These are phyloP conservation scores for Penicillium sp. DNA, from an alignment of 2,329 filamentous ascomycete species.

Conservation along the genomic window DNA sequence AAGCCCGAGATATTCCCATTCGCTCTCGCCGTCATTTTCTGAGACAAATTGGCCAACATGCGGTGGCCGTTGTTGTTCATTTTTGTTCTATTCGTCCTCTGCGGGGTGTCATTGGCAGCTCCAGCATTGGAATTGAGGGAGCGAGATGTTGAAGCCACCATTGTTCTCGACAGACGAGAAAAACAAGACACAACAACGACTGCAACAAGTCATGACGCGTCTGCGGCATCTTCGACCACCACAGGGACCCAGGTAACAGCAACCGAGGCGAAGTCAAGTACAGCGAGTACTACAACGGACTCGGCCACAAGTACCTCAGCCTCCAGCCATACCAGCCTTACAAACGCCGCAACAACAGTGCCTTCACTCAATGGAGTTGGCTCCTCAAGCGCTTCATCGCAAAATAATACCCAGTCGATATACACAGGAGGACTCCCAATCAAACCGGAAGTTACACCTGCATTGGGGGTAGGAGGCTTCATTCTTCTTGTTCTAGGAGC, in stretches of 20 bases:
- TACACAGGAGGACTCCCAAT: slow-evolving; percentile 60
- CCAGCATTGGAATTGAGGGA: slow-evolving; percentile 5
- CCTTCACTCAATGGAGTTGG: slow-evolving; percentile 25
- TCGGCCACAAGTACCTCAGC: slow-evolving; percentile 9
- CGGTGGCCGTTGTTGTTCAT: slow-evolving; percentile 14
- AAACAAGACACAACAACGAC: slow-evolving; percentile 14
- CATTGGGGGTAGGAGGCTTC: slow-evolving; percentile 73
- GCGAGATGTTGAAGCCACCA: slow-evolving; percentile 4
- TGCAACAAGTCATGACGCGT: slow-evolving; percentile 9
- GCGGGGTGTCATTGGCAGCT: slow-evolving; percentile 16
- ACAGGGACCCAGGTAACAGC: neutral
- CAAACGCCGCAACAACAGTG: slow-evolving; percentile 20
- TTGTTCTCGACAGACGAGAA: slow-evolving; percentile 4
- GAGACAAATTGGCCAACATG: slow-evolving; percentile 10
- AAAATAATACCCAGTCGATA: slow-evolving; percentile 20
- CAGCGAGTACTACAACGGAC: slow-evolving; percentile 2
- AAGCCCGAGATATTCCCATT: neutral
- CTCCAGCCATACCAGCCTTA: slow-evolving; percentile 7
- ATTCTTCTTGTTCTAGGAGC: slow-evolving; percentile 72
- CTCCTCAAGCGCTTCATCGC: slow-evolving; percentile 2
- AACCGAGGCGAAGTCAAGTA: slow-evolving; percentile 8
- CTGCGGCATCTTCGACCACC: slow-evolving; percentile 7
- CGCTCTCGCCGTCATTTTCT: neutral
- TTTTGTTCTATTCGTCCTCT: slow-evolving; percentile 12
- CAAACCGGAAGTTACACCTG: slow-evolving; percentile 72